Percentiles rank a stretch among this genome's conserved stretches.
These are phyloP conservation scores for Leccinum fallax DNA, from an alignment of 1,284 basidiomycete genomes.

Conservation along the genomic window DNA sequence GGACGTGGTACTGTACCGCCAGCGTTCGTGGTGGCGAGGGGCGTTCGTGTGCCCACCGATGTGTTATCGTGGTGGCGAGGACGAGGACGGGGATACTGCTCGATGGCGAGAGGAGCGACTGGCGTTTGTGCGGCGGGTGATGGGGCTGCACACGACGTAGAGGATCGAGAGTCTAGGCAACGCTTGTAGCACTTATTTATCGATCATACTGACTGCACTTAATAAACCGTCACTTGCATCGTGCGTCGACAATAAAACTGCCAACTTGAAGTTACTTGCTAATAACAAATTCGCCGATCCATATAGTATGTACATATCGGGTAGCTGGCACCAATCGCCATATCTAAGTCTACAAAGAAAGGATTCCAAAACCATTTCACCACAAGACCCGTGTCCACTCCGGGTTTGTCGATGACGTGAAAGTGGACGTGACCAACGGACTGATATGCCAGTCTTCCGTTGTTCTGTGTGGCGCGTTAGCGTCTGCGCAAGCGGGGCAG, in stretches of 20 bases:
- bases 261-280: not conserved
- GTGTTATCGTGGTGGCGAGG: conserved; percentile 41
- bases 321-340: not conserved
- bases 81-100: not conserved
- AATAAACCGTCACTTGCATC: too few relatives aligned
- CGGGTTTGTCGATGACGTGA: conserved; percentile 88
- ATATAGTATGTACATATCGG: not conserved
- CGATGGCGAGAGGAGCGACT: conserved; percentile 22
- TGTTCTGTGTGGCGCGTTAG: conserved; percentile 57
- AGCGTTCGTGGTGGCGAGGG: conserved; percentile 26
- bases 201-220: not conserved
- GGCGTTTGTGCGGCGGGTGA: conserved; percentile 15
- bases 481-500: not conserved
- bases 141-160: conserved; percentile 9
- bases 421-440: conserved; percentile 88
- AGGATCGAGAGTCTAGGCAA: not conserved
- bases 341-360: not conserved
- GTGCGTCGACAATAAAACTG: too few relatives aligned
- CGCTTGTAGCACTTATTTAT: not conserved
- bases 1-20: conserved; percentile 58
- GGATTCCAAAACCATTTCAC: conserved; percentile 53
- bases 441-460: conserved; percentile 82
- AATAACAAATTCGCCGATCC: not conserved
- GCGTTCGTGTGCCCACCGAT: conserved; percentile 39
- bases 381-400: conserved; percentile 65